Percentiles rank a stretch among this genome's conserved stretches.
These are phyloP conservation scores for Trametes gibbosa DNA, from an alignment of 768 basidiomycete genomes.

Conservation along the genomic window DNA sequence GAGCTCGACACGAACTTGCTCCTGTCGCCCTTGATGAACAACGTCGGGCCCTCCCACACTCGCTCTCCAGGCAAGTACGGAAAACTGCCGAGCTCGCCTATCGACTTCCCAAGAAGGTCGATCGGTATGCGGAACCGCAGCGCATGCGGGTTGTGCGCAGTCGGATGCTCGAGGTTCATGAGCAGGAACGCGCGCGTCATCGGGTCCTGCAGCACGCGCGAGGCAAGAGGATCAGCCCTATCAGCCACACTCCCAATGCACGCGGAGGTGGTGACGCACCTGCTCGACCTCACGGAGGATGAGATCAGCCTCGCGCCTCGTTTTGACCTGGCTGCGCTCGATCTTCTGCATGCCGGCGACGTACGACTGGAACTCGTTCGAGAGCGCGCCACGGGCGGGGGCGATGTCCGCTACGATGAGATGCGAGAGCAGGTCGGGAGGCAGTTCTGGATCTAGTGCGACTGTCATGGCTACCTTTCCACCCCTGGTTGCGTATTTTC, in stretches of 20 bases:
- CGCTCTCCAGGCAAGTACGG: constrained; percentile 61
- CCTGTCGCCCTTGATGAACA: constrained; percentile 78
- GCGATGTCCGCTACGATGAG: constrained; percentile 83
- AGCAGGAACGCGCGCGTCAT: constrained; percentile 78
- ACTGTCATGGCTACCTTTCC: constrained; percentile 80
- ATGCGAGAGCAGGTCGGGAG: constrained; percentile 42
- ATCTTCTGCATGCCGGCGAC: constrained; percentile 73
- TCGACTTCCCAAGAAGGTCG: constrained; percentile 54
- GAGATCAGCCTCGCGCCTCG: constrained; percentile 67
- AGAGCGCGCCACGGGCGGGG: constrained; percentile 58
- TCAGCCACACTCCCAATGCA: not conserved
- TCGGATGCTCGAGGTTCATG: constrained; percentile 65
- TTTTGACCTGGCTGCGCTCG: constrained; percentile 53
- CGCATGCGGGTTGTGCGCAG: constrained; percentile 29
- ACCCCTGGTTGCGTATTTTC: constrained; percentile 51
- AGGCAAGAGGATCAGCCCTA: not conserved
- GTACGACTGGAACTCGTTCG: constrained; percentile 63
- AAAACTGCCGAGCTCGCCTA: constrained; percentile 75
- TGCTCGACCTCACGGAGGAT: constrained; percentile 61
- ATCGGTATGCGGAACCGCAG: constrained; percentile 77
- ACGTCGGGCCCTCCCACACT: constrained; percentile 54
- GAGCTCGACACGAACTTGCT: constrained; percentile 52
- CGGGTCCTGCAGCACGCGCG: constrained; percentile 49
- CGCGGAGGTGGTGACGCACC: constrained; percentile 37
- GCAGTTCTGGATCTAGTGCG: constrained; percentile 49